These are phyloP conservation scores for Flaveria floridana DNA, from an alignment of 140 eudicot genomes.

Conservation along the genomic window DNA sequence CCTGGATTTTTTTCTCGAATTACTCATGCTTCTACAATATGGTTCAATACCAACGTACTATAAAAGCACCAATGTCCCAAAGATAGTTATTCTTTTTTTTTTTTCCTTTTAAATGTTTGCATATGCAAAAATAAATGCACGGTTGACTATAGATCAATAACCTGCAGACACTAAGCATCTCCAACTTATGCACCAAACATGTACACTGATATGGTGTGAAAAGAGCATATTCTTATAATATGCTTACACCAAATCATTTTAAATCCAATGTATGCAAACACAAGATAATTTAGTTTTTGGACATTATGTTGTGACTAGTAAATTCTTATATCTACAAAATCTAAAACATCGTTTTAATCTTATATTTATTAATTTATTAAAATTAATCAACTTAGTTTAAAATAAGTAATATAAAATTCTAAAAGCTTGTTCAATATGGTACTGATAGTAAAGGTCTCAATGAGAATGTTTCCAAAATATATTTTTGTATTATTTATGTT, in stretches of 20 bases:
- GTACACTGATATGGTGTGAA: neutral
- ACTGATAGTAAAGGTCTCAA: neutral
- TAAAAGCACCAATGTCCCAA: neutral
- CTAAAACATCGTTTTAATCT: neutral
- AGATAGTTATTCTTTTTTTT: slow-evolving; percentile 4
- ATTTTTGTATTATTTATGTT: neutral
- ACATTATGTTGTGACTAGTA: neutral
- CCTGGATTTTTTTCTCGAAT: too few relatives aligned
- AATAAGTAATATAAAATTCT: neutral
- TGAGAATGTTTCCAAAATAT: neutral
- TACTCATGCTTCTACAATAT: neutral
- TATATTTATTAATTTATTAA: neutral
- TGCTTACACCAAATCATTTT: neutral
- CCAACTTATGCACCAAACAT: neutral
- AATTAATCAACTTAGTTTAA: too few relatives aligned
- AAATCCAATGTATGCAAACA: slow-evolving; percentile 4
- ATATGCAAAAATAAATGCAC: slow-evolving; percentile 14
- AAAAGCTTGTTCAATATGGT: neutral
- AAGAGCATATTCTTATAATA: neutral
- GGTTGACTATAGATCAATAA: neutral
- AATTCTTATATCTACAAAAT: neutral
- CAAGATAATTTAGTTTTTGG: neutral
- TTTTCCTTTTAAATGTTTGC: slow-evolving; percentile 6
- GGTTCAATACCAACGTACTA: neutral
- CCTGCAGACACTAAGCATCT: neutral